phyloP scores from a whole-genome alignment of 2,329 filamentous ascomycete species.

The Leptosphaerulina australis region DNA sequence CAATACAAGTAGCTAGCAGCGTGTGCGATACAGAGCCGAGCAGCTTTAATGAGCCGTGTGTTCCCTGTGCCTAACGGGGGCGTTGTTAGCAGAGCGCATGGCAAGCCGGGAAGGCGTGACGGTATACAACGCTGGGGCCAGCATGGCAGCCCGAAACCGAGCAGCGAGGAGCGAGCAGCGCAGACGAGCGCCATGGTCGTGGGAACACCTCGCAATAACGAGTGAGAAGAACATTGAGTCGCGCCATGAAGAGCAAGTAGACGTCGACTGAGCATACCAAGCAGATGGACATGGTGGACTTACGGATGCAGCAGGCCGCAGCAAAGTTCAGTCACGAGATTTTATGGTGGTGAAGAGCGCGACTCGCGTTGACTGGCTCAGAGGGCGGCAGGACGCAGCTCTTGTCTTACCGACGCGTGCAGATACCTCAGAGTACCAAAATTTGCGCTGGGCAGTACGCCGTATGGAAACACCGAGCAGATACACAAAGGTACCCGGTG shows the following conservation, averaged over 20 bases:
- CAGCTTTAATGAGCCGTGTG: conserved; percentile 31
- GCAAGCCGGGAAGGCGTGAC: conserved; percentile 18
- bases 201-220: conserved; percentile 10
- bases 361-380: conserved; percentile 34
- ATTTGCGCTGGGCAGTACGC: conserved; percentile 22
- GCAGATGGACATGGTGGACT: conserved; percentile 30
- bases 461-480: conserved; percentile 23
- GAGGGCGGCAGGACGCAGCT: conserved; percentile 20
- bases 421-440: conserved; percentile 12
- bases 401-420: conserved; percentile 30
- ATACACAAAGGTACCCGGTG: conserved; percentile 23
- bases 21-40: conserved; percentile 31
- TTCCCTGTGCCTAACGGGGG: conserved; percentile 28
- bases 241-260: conserved; percentile 12
- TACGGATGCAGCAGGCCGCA: conserved; percentile 45
- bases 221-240: conserved; percentile 6
- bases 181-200: too few species aligned
- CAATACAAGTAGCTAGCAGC: conserved; percentile 26
- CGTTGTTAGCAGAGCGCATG: conserved; percentile 33
- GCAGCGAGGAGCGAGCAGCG: conserved; percentile 6
- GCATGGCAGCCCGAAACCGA: conserved; percentile 4
- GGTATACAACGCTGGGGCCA: conserved; percentile 16
- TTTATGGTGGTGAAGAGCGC: conserved; percentile 35
- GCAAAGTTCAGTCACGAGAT: conserved; percentile 44
- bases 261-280: conserved; percentile 17